phyloP scores from a whole-genome alignment of 164 flowering plant species.

The Stephania yunnanensis region DNA sequence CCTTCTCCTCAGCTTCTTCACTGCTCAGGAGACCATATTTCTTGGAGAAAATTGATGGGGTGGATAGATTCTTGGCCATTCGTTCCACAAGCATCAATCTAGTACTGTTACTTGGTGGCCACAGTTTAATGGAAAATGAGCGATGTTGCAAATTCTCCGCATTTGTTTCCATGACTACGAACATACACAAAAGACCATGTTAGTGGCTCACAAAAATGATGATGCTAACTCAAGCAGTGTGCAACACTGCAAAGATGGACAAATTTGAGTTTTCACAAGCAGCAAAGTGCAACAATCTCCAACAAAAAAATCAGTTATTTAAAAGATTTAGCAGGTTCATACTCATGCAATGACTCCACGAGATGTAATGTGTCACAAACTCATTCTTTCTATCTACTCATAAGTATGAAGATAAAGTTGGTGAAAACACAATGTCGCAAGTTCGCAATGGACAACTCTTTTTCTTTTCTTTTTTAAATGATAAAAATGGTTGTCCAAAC shows the following conservation, averaged over 20 bases:
- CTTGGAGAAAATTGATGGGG: constrained; percentile 65
- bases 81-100: constrained; percentile 70
- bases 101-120: constrained; percentile 93
- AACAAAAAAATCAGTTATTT: too few relatives aligned
- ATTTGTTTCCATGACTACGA: constrained; percentile 30
- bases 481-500: too few relatives aligned
- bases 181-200: neutral
- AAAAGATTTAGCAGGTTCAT: too few relatives aligned
- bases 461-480: too few relatives aligned
- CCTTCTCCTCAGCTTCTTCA: constrained; percentile 76
- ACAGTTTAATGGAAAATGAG: constrained; percentile 65
- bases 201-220: neutral
- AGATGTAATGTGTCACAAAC: too few relatives aligned
- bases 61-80: constrained; percentile 68
- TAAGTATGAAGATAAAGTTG: too few relatives aligned
- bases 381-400: too few relatives aligned
- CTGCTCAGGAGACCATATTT: constrained; percentile 56
- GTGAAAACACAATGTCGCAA: too few relatives aligned
- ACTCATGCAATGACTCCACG: too few relatives aligned
- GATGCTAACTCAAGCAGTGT: neutral
- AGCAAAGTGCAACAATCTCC: too few relatives aligned
- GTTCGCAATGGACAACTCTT: too few relatives aligned
- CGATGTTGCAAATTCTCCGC: constrained; percentile 24
- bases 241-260: neutral
- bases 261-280: too few relatives aligned